Percentiles rank a stretch among this genome's conserved stretches.
Conservation (phyloP, 257 asterid genomes). For the Voacanga thouarsii region DNA sequence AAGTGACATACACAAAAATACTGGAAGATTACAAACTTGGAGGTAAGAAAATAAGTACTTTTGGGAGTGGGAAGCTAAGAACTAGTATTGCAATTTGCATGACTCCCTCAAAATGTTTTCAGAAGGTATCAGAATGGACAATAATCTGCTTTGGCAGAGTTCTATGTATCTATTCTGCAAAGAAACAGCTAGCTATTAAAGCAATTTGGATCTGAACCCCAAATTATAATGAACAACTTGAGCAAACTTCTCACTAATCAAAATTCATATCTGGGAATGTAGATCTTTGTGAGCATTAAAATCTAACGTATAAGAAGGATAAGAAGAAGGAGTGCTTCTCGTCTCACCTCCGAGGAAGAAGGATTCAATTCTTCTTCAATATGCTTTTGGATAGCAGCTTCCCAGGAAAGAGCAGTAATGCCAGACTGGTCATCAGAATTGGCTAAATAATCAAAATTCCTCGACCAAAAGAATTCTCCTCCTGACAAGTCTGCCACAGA, state of each 20-base stretch:
- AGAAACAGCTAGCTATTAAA: neutral
- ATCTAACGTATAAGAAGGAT: neutral
- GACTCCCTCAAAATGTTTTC: neutral
- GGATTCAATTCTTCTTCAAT: conserved; percentile 86
- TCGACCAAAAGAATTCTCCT: conserved; percentile 58
- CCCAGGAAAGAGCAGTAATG: conserved; percentile 89
- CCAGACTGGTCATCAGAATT: conserved; percentile 65
- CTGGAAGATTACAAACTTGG: neutral
- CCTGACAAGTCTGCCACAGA: conserved; percentile 62
- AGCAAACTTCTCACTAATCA: neutral
- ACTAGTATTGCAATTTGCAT: neutral
- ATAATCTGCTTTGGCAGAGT: neutral
- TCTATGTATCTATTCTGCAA: neutral
- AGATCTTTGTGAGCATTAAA: neutral
- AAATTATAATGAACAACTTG: neutral
- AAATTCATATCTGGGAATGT: neutral
- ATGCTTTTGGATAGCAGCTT: conserved; percentile 85
- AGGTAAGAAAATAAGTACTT: neutral
- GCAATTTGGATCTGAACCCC: neutral
- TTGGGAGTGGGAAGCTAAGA: neutral
- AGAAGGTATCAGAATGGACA: neutral
- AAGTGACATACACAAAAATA: neutral
- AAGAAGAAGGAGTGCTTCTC: conserved; percentile 1
- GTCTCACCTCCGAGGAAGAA: conserved; percentile 73
- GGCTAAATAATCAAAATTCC: conserved; percentile 62